Evolutionary conservation across 2,329 filamentous ascomycete species (phyloP).

Genomic region (Trematosphaeria pertusa): DNA sequence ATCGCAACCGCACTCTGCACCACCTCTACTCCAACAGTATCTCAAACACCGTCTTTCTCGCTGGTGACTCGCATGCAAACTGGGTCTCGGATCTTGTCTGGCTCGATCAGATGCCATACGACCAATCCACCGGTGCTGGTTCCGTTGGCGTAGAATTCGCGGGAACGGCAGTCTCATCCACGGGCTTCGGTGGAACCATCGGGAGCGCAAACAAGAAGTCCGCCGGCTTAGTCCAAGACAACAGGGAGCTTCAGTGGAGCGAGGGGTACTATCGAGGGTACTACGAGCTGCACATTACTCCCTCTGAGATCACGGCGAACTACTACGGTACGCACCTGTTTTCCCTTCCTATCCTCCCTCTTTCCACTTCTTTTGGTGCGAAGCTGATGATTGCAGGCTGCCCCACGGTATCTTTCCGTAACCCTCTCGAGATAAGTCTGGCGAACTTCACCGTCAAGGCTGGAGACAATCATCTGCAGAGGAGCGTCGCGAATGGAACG

Average conservation of each 20-base stretch:
- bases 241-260: conserved; percentile 72
- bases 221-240: conserved; percentile 49
- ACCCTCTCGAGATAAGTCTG: conserved; percentile 68
- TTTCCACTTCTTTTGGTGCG: too few relatives aligned
- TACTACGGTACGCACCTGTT: conserved; percentile 62
- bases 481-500: conserved; percentile 54
- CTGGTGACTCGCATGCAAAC: conserved; percentile 72
- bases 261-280: conserved; percentile 77
- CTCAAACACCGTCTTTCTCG: conserved; percentile 72
- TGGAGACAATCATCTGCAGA: conserved; percentile 64
- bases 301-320: conserved; percentile 63
- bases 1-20: conserved; percentile 72
- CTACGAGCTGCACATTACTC: conserved; percentile 65
- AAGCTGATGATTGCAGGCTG: conserved; percentile 25
- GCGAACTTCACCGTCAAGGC: conserved; percentile 72
- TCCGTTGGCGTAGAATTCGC: conserved; percentile 59
- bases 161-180: conserved; percentile 69
- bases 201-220: conserved; percentile 52
- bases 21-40: conserved; percentile 71
- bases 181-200: conserved; percentile 62
- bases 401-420: conserved; percentile 65
- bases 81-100: conserved; percentile 52
- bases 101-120: conserved; percentile 45
- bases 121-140: conserved; percentile 46
- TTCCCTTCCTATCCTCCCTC: neutral